Percentiles rank a stretch among this genome's conserved stretches.
These are phyloP conservation scores for Mycena latifolia DNA, from an alignment of 768 basidiomycete genomes.

Conservation along the genomic window DNA sequence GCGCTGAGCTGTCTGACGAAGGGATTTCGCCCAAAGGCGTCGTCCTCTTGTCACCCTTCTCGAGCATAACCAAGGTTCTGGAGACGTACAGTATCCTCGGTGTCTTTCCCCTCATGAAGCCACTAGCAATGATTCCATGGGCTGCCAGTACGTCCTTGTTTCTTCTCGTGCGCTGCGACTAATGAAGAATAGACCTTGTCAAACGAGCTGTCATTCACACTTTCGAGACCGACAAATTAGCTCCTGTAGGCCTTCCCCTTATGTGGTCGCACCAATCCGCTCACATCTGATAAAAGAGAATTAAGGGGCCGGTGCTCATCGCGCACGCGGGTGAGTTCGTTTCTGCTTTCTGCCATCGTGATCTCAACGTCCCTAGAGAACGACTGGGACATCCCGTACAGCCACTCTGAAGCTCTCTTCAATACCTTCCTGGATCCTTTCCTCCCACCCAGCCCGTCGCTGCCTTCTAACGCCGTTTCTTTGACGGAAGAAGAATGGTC, in stretches of 20 bases:
- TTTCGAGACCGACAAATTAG: slow-evolving; percentile 73
- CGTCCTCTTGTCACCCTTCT: slow-evolving; percentile 71
- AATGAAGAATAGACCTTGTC: slow-evolving; percentile 57
- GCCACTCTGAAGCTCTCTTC: slow-evolving; percentile 79
- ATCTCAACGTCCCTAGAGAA: slow-evolving; percentile 49
- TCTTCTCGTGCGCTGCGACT: slow-evolving; percentile 33
- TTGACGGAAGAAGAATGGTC: slow-evolving; percentile 58
- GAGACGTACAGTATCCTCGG: slow-evolving; percentile 78
- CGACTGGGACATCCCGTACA: slow-evolving; percentile 79
- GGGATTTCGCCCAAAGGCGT: slow-evolving; percentile 57
- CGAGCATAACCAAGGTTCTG: slow-evolving; percentile 68
- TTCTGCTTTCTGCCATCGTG: background rate
- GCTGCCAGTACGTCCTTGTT: slow-evolving; percentile 66
- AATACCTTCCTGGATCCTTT: slow-evolving; percentile 73
- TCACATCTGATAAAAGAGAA: slow-evolving; percentile 57
- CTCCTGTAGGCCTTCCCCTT: slow-evolving; percentile 60
- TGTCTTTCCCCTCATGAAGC: slow-evolving; percentile 77
- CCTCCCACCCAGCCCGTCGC: slow-evolving; percentile 59
- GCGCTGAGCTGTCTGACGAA: slow-evolving; percentile 61
- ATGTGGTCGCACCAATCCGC: slow-evolving; percentile 1
- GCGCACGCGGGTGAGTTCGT: slow-evolving; percentile 67
- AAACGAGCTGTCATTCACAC: slow-evolving; percentile 65
- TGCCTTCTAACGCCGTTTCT: slow-evolving; percentile 52
- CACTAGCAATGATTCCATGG: slow-evolving; percentile 72
- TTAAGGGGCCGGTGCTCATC: slow-evolving; percentile 77